Percentiles rank a stretch among this genome's conserved stretches.
phyloP scores from a whole-genome alignment of 2,329 filamentous ascomycete species.

The Alternaria sp. region DNA sequence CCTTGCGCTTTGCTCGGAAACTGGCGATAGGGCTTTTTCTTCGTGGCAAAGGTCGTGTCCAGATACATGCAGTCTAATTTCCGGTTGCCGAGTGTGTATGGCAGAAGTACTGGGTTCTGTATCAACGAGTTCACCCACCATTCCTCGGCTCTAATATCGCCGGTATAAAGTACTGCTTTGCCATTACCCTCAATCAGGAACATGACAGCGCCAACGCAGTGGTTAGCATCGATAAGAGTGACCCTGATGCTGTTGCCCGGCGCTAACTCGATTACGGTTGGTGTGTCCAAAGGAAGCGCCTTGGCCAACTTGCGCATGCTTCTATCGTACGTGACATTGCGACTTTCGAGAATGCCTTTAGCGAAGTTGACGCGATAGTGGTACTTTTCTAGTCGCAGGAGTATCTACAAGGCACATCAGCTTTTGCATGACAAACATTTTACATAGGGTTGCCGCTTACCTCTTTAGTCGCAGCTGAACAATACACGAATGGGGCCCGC shows the following conservation, averaged over 20 bases:
- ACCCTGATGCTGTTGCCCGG: conserved; percentile 75
- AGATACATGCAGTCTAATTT: conserved; percentile 83
- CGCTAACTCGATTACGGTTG: conserved; percentile 75
- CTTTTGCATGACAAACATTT: too few relatives aligned
- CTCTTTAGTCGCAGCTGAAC: conserved; percentile 81
- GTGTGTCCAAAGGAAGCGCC: conserved; percentile 80
- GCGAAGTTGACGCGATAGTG: conserved; percentile 82
- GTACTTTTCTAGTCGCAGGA: conserved; percentile 80
- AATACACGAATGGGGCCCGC: conserved; percentile 85
- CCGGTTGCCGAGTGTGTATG: conserved; percentile 63
- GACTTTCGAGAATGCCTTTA: conserved; percentile 76
- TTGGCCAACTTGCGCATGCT: conserved; percentile 77
- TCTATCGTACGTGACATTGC: conserved; percentile 73
- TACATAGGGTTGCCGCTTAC: conserved; percentile 52
- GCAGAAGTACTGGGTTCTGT: conserved; percentile 74
- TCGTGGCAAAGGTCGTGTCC: conserved; percentile 78
- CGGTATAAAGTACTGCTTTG: conserved; percentile 83
- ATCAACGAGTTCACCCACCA: conserved; percentile 82
- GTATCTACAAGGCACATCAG: conserved; percentile 55
- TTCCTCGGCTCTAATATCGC: conserved; percentile 82
- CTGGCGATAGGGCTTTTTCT: conserved; percentile 54
- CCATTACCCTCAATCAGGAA: conserved; percentile 80
- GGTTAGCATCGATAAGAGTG: conserved; percentile 89
- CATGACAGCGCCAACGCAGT: conserved; percentile 90
- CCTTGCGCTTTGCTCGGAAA: conserved; percentile 76